Base-by-base conservation (phyloP, 805 yeast species). In the Nakazawaea wyomingensis region DNA sequence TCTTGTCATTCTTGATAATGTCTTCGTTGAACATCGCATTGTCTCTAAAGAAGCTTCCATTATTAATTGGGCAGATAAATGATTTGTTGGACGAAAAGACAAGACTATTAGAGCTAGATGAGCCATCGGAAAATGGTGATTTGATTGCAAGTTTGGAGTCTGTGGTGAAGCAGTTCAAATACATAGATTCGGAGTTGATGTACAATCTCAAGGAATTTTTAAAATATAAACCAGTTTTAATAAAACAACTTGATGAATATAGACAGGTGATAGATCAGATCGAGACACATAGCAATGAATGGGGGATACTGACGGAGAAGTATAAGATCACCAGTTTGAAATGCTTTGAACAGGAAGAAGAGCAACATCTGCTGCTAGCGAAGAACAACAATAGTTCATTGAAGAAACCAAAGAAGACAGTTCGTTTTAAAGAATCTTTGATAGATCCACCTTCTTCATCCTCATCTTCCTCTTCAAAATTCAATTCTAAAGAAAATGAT, bases 381-480 rank as follows among this genome's bases (percentile, higher is more conserved):
- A 37, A 20, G 18, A 13, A 16, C 19, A 34, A 18, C n/a, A 21
- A 16, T 4, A 24, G 20, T 16, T 22, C 37, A n/a, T n/a, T n/a
- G n/a, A n/a, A n/a, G 17, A 43, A 43, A 18, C 22, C 26, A 3
- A 39, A 44, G 34, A 54, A 54, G 36, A 48, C 53, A 3, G 57
- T 54, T 9, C 34, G 57, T 29, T 54, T 54, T 32, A 54, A 54
- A 40, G 51, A 50, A n/a, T 34, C 47, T 3, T 20, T 54, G 18
- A 42, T 49, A 29, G 56, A 53, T 34, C 47, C 50, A 8, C 49
- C 51, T 2, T 46, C 51, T 2, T 34, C 34, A 11, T 40, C 39
- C 1, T 13, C 20, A 4, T 20, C n/a, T n/a, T n/a, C n/a, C n/a
- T n/a, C n/a, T n/a, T n/a, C n/a, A n/a, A n/a, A n/a, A n/a, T n/a